Evolutionary conservation across 148 eudicot genomes (phyloP).

Genomic region (Pouteria glomerata): DNA sequence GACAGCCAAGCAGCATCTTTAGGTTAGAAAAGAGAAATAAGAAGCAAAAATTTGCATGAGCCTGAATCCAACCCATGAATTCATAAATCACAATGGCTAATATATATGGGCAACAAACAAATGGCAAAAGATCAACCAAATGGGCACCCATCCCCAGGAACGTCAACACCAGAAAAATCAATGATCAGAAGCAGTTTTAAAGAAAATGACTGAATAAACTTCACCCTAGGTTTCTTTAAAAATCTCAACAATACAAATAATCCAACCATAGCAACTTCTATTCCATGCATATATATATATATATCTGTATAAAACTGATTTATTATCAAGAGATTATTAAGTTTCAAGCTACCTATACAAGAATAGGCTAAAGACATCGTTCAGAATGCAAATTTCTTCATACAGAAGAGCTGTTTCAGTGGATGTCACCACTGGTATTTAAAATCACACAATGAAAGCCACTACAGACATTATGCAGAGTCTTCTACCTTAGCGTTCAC

Average conservation of each 20-base stretch:
- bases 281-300: background rate
- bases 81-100: too few relatives aligned
- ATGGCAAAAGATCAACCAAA: background rate
- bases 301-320: background rate
- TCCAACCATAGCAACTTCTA: background rate
- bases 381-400: background rate
- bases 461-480: background rate
- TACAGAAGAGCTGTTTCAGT: background rate
- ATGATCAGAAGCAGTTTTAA: background rate
- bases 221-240: background rate
- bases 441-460: background rate
- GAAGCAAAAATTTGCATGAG: background rate
- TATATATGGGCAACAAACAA: background rate
- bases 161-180: background rate
- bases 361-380: background rate
- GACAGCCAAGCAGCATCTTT: slow-evolving; percentile 9
- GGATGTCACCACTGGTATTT: background rate
- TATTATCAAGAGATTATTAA: background rate
- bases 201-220: background rate
- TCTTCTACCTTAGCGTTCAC: slow-evolving; percentile 65
- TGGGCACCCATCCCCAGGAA: background rate
- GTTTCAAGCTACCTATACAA: background rate
- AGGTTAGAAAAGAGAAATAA: background rate
- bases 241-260: background rate
- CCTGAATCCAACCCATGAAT: background rate